These are phyloP conservation scores for Haematococcus lacustris DNA, from an alignment of 139 green algal species.

Conservation along the genomic window DNA sequence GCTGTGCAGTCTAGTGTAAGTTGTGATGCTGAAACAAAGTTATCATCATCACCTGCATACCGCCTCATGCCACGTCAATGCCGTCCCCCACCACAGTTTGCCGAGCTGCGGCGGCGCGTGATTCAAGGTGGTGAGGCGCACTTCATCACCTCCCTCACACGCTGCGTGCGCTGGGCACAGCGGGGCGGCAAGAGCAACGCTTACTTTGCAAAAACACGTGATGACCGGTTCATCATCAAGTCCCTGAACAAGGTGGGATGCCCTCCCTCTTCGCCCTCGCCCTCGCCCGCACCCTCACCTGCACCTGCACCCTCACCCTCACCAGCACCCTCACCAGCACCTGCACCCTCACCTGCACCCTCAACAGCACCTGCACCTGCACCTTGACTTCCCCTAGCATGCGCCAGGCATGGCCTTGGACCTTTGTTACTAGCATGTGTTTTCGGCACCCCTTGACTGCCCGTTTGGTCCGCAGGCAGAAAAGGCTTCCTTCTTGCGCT, in stretches of 20 bases:
- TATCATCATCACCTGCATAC: not conserved
- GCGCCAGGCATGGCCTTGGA: too few relatives aligned
- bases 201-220: constrained; percentile 84
- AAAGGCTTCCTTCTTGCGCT: constrained; percentile 70
- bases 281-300: too few relatives aligned
- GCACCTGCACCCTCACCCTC: too few relatives aligned
- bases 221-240: constrained; percentile 72
- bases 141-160: constrained; percentile 73
- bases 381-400: too few relatives aligned
- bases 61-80: not conserved
- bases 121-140: constrained; percentile 57
- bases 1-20: not conserved
- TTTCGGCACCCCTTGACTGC: too few relatives aligned
- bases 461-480: constrained; percentile 20
- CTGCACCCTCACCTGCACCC: too few relatives aligned
- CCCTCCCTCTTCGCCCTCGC: too few relatives aligned
- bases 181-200: constrained; percentile 81
- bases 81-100: constrained; percentile 61
- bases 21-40: not conserved
- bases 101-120: constrained; percentile 54
- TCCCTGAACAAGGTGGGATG: constrained; percentile 45
- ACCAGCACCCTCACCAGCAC: too few relatives aligned
- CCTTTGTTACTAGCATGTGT: too few relatives aligned
- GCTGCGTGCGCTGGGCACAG: constrained; percentile 44
- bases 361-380: too few relatives aligned